Conservation (phyloP, 768 basidiomycete genomes). For the Mycena galericulata region DNA sequence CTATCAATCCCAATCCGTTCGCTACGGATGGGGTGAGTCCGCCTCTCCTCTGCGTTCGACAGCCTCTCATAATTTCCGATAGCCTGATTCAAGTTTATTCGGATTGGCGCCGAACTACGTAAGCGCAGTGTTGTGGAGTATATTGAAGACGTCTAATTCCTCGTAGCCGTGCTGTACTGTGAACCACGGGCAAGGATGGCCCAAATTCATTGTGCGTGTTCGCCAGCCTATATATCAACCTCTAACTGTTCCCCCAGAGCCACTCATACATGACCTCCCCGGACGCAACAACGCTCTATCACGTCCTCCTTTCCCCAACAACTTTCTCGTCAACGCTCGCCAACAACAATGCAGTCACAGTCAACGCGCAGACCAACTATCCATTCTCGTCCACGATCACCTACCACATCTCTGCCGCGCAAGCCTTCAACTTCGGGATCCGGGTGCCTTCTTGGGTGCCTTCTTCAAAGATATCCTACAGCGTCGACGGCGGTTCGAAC, state of each 20-base stretch:
- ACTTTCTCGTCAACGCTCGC: conserved; percentile 27
- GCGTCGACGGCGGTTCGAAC: conserved; percentile 22
- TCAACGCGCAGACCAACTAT: conserved; percentile 29
- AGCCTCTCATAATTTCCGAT: background rate
- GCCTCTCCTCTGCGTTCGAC: background rate
- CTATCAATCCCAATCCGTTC: conserved; percentile 26
- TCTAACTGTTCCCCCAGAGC: conserved; percentile 3
- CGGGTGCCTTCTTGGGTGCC: conserved; percentile 29
- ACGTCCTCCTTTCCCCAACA: conserved; percentile 29
- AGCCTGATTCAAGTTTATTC: conserved; percentile 19
- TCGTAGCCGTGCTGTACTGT: conserved; percentile 29
- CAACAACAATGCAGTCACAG: conserved; percentile 26
- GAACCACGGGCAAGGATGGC: conserved; percentile 33
- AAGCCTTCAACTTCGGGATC: conserved; percentile 29
- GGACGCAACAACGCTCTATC: conserved; percentile 28
- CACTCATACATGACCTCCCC: conserved; percentile 31
- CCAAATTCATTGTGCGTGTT: conserved; percentile 22
- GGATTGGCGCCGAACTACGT: too few species aligned
- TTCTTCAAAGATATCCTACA: conserved; percentile 13
- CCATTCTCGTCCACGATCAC: conserved; percentile 27
- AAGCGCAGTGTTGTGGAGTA: background rate
- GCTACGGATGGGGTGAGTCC: too few species aligned
- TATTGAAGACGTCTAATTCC: background rate
- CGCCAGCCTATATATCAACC: background rate
- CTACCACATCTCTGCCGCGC: conserved; percentile 20